Evolutionary conservation across 2,329 filamentous ascomycete species (phyloP).

Genomic region (Cadophora malorum): DNA sequence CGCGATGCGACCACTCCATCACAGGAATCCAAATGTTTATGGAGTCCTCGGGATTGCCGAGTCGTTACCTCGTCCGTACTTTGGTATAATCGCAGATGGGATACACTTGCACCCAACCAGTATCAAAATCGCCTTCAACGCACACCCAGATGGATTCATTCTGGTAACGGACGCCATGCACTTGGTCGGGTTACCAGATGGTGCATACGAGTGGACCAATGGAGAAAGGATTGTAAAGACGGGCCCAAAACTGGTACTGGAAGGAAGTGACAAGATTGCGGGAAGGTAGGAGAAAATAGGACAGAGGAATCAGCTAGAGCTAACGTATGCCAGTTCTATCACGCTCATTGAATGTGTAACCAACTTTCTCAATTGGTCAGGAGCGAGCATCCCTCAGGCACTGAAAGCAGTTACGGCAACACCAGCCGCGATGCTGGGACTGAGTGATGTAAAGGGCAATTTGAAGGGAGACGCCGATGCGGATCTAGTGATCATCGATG

Average conservation of each 20-base stretch:
- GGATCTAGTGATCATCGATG: constrained; percentile 72
- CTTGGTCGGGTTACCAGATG: constrained; percentile 82
- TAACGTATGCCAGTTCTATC: constrained; percentile 58
- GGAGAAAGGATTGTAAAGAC: constrained; percentile 71
- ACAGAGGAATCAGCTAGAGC: constrained; percentile 35
- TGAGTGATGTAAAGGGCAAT: constrained; percentile 70
- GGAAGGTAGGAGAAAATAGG: constrained; percentile 63
- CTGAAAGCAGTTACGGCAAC: constrained; percentile 77
- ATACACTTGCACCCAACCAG: constrained; percentile 89
- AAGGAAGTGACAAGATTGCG: constrained; percentile 80
- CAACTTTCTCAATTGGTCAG: constrained; percentile 81
- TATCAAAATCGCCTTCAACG: constrained; percentile 87
- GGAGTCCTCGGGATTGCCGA: constrained; percentile 78
- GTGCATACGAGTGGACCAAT: constrained; percentile 86
- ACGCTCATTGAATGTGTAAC: constrained; percentile 82
- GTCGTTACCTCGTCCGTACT: constrained; percentile 67
- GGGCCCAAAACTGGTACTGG: constrained; percentile 74
- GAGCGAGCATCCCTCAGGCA: constrained; percentile 69
- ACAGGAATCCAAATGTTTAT: constrained; percentile 90
- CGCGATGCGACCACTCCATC: constrained; percentile 88
- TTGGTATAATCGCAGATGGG: constrained; percentile 89
- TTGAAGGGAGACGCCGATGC: constrained; percentile 69
- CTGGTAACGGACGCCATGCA: constrained; percentile 94
- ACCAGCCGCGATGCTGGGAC: constrained; percentile 77
- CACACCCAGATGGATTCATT: constrained; percentile 83